Conservation (phyloP, 1,284 basidiomycete species). For the Ceraceosorus guamensis region DNA sequence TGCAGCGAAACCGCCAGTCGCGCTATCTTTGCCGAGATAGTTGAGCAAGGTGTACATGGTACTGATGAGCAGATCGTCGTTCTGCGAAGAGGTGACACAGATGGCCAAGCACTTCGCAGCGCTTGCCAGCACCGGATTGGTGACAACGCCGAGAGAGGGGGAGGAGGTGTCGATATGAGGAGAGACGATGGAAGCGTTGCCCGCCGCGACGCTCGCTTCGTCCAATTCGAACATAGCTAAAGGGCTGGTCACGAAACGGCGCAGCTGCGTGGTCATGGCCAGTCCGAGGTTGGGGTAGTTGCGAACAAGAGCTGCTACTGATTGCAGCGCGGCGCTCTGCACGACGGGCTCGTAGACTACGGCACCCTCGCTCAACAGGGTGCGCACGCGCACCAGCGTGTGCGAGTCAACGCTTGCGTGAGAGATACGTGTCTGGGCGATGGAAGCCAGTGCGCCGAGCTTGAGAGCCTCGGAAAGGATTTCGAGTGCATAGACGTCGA, state of each 20-base stretch:
- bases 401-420: constrained; percentile 54
- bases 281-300: constrained; percentile 74
- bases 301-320: constrained; percentile 69
- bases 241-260: constrained; percentile 80
- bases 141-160: constrained; percentile 49
- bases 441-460: constrained; percentile 74
- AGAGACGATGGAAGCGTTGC: constrained; percentile 60
- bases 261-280: constrained; percentile 69
- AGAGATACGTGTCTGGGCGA: constrained; percentile 59
- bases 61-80: constrained; percentile 84
- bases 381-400: constrained; percentile 65
- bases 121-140: constrained; percentile 66
- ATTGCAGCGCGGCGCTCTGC: constrained; percentile 76
- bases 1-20: constrained; percentile 50
- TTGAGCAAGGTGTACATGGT: constrained; percentile 93
- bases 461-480: constrained; percentile 57
- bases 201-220: not conserved
- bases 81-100: constrained; percentile 76
- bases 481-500: constrained; percentile 32
- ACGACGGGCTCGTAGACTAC: constrained; percentile 71
- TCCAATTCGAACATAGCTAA: constrained; percentile 68
- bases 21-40: constrained; percentile 68
- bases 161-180: constrained; percentile 55
- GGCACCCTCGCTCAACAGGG: constrained; percentile 72
- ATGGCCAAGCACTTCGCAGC: constrained; percentile 82